A percentile compares a stretch with the other conserved stretches of the same genome.
Evolutionary conservation across 1,284 basidiomycete genomes (phyloP).

Genomic region (Cryptococcus sp.): DNA sequence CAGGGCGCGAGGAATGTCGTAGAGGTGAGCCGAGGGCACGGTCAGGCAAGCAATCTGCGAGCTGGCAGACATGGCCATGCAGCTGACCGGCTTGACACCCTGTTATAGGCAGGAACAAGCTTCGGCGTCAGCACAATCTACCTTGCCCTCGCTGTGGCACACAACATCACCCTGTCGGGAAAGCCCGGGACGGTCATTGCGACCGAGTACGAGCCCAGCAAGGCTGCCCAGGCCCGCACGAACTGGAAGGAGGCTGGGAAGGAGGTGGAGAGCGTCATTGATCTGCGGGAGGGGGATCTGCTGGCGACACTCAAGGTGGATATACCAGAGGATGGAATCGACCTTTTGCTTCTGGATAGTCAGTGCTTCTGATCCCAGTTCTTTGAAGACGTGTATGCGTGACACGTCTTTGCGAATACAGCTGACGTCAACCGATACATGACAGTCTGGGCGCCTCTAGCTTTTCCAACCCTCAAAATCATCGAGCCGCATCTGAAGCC

Average conservation of each 20-base stretch:
- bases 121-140: slow-evolving; percentile 39
- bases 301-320: slow-evolving; percentile 26
- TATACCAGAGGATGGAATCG: slow-evolving; percentile 16
- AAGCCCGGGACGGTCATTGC: slow-evolving; percentile 24
- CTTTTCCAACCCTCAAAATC: slow-evolving; percentile 24
- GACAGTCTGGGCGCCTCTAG: slow-evolving; percentile 32
- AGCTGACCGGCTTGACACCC: neutral
- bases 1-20: slow-evolving; percentile 22
- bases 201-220: slow-evolving; percentile 31
- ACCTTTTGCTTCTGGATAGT: slow-evolving; percentile 35
- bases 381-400: too few species aligned
- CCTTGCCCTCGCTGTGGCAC: slow-evolving; percentile 28
- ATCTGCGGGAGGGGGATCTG: slow-evolving; percentile 34
- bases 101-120: slow-evolving; percentile 33
- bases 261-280: slow-evolving; percentile 18
- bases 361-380: slow-evolving; percentile 6
- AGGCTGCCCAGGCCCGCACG: slow-evolving; percentile 18
- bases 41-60: too few species aligned
- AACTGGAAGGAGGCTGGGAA: slow-evolving; percentile 27
- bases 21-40: slow-evolving; percentile 18
- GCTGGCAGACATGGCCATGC: neutral
- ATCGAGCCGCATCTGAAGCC: slow-evolving; percentile 23
- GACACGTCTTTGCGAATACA: neutral
- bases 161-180: slow-evolving; percentile 11
- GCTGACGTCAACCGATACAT: neutral